Conservation (phyloP, 2,329 filamentous ascomycete genomes). For the Daldinia sp. region DNA sequence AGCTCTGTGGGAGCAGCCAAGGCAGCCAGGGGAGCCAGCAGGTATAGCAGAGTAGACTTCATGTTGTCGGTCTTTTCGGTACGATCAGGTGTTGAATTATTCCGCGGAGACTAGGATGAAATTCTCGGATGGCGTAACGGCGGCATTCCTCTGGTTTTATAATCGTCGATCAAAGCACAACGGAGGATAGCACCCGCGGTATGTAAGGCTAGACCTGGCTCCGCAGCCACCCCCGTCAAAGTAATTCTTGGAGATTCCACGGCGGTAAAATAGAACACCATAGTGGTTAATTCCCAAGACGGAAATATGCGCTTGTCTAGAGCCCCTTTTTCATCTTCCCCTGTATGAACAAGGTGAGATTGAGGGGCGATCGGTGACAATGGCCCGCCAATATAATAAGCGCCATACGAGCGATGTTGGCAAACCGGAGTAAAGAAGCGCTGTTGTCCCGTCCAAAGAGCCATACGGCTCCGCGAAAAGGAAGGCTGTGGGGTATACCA, state of each 20-base stretch:
- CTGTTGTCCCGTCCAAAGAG: slow-evolving; percentile 4
- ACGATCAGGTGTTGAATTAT: not conserved
- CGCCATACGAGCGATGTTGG: slow-evolving; percentile 5
- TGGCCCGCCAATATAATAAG: slow-evolving; percentile 29
- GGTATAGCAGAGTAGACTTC: slow-evolving; percentile 48
- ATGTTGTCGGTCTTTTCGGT: slow-evolving; percentile 36
- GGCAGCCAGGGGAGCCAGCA: slow-evolving; percentile 48
- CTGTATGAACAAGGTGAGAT: slow-evolving; percentile 17
- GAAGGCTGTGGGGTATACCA: slow-evolving; percentile 27
- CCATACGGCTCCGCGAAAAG: slow-evolving; percentile 26
- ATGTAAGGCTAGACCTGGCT: slow-evolving; percentile 28
- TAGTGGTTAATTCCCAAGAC: slow-evolving; percentile 30
- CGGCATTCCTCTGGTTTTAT: slow-evolving; percentile 25
- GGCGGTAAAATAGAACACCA: slow-evolving; percentile 33
- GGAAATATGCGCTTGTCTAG: slow-evolving; percentile 25
- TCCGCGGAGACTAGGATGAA: not conserved
- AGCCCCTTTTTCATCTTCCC: slow-evolving; percentile 12
- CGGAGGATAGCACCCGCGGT: slow-evolving; percentile 33
- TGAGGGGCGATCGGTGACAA: slow-evolving; percentile 31
- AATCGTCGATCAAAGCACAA: slow-evolving; percentile 10
- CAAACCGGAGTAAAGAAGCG: not conserved
- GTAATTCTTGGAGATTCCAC: slow-evolving; percentile 19
- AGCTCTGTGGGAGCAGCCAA: slow-evolving; percentile 48
- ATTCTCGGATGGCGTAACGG: not conserved
- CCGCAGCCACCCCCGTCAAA: slow-evolving; percentile 21